Conservation (phyloP, 176 grass and related monocot genomes). For the Carex kokanica region DNA sequence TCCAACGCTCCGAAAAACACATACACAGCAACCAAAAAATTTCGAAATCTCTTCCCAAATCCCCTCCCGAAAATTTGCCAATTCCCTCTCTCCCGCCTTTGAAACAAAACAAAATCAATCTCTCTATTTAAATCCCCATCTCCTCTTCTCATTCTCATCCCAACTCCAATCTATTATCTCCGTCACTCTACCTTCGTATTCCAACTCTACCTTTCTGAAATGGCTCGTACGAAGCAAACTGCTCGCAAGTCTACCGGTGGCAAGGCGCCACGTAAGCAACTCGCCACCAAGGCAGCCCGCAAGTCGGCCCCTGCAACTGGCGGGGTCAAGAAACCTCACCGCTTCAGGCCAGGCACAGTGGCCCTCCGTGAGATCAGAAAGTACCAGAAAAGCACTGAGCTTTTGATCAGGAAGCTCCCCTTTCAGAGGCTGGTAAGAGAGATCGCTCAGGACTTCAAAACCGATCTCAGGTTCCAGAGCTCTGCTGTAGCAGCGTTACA, state of each 20-base stretch:
- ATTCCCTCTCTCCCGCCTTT: neutral
- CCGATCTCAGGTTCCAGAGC: constrained; percentile 18
- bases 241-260: constrained; percentile 67
- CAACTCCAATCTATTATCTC: neutral
- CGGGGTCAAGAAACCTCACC: constrained; percentile 21
- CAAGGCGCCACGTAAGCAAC: constrained; percentile 79
- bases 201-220: neutral
- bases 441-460: constrained; percentile 23
- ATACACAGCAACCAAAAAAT: neutral
- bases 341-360: constrained; percentile 8
- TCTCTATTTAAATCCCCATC: neutral
- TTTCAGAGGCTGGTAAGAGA: constrained; percentile 12
- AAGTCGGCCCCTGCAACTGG: constrained; percentile 10
- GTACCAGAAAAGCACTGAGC: constrained; percentile 30
- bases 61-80: neutral
- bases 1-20: neutral
- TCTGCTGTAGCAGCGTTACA: neutral
- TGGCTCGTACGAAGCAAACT: constrained; percentile 83
- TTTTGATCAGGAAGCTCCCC: constrained; percentile 21
- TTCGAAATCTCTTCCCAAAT: neutral
- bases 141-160: neutral
- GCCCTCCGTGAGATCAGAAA: constrained; percentile 22
- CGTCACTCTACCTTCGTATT: too few species aligned
- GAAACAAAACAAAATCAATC: neutral
- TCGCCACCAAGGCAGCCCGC: constrained; percentile 43